Evolutionary conservation across 768 basidiomycete genomes (phyloP).

Genomic region (Lactarius sanguifluus): DNA sequence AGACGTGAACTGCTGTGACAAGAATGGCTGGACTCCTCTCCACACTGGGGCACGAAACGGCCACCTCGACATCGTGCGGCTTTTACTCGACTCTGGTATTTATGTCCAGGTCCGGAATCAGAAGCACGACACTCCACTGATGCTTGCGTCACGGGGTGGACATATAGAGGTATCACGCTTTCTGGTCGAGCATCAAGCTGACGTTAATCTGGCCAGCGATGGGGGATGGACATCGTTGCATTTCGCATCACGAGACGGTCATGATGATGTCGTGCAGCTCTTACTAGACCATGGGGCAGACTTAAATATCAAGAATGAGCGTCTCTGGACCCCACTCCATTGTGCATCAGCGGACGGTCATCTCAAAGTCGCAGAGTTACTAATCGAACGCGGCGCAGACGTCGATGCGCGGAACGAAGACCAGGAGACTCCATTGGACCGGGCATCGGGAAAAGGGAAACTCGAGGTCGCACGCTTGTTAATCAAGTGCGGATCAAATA

Average conservation of each 20-base stretch:
- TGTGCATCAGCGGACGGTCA: too few species aligned
- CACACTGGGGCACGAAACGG: background rate
- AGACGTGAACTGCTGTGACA: background rate
- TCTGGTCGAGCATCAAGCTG: background rate
- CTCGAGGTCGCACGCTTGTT: too few species aligned
- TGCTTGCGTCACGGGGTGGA: background rate
- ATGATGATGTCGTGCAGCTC: background rate
- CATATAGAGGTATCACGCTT: background rate
- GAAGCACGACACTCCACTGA: background rate
- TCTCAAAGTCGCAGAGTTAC: too few species aligned
- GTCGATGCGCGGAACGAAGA: too few species aligned
- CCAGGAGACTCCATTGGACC: too few species aligned
- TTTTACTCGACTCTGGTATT: conserved; percentile 4
- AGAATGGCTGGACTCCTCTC: background rate
- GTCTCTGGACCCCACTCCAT: too few species aligned
- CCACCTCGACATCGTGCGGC: background rate
- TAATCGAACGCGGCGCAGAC: too few species aligned
- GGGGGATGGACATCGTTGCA: background rate
- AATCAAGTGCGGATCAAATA: too few species aligned
- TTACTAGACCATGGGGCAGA: too few species aligned
- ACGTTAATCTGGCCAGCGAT: too few species aligned
- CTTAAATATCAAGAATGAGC: background rate
- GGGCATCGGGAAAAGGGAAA: too few species aligned
- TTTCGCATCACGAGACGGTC: background rate
- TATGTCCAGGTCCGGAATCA: background rate